Percentiles rank a stretch among this genome's conserved stretches.
Conservation (phyloP, 2,329 filamentous ascomycete genomes). For the Paraphoma sp. region DNA sequence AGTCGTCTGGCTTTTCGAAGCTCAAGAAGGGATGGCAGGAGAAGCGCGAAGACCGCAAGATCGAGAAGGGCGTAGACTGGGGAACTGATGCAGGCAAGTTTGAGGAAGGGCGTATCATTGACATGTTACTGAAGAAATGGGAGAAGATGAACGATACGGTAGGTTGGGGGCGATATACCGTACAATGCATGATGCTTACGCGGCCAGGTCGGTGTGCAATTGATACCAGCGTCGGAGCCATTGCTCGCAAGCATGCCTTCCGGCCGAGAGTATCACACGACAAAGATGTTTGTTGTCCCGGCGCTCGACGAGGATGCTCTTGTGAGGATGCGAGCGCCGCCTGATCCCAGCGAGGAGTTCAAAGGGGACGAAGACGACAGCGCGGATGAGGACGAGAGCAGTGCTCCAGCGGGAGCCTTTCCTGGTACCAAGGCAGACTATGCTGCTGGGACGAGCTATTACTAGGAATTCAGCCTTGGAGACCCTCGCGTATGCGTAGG, state of each 20-base stretch:
- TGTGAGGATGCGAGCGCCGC: slow-evolving; percentile 62
- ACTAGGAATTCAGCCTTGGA: slow-evolving; percentile 22
- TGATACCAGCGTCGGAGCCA: slow-evolving; percentile 73
- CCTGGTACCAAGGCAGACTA: slow-evolving; percentile 45
- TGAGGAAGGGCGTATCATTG: slow-evolving; percentile 84
- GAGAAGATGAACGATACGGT: slow-evolving; percentile 91
- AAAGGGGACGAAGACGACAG: slow-evolving; percentile 46
- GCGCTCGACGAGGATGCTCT: slow-evolving; percentile 70
- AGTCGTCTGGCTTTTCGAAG: slow-evolving; percentile 64
- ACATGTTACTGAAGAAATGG: slow-evolving; percentile 90
- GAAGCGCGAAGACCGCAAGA: slow-evolving; percentile 77
- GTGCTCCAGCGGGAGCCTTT: slow-evolving; percentile 43
- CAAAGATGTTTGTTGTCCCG: slow-evolving; percentile 72
- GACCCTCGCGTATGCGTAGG: neutral
- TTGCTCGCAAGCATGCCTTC: slow-evolving; percentile 83
- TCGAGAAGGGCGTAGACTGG: slow-evolving; percentile 76
- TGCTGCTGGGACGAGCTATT: slow-evolving; percentile 36
- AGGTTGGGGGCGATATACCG: slow-evolving; percentile 41
- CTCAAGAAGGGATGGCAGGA: slow-evolving; percentile 79
- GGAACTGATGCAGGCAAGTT: slow-evolving; percentile 82
- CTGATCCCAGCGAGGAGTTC: slow-evolving; percentile 56
- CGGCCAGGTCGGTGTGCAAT: slow-evolving; percentile 76
- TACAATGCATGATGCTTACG: neutral
- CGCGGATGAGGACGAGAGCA: slow-evolving; percentile 43
- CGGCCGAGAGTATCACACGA: slow-evolving; percentile 81